Evolutionary conservation across 352 stramenopile genomes (phyloP).

Genomic region (Phytophthora multivora): DNA sequence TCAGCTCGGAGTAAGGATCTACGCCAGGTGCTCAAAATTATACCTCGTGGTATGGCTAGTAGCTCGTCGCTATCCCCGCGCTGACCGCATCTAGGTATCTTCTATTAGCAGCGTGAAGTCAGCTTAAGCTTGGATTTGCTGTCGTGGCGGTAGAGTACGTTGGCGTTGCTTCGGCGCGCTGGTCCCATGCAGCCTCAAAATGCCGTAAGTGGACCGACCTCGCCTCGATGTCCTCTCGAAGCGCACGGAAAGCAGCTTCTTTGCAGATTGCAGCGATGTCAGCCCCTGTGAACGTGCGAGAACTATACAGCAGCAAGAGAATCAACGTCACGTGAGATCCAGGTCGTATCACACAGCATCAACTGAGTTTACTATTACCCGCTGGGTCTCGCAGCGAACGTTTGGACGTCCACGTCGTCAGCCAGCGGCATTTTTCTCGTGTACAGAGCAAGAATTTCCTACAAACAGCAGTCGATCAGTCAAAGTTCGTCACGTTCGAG

Average conservation of each 20-base stretch:
- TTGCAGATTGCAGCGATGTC: constrained; percentile 78
- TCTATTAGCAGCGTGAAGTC: background rate
- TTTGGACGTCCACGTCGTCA: constrained; percentile 53
- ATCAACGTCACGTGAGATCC: constrained; percentile 7
- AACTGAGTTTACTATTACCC: constrained; percentile 34
- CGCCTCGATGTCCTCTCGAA: constrained; percentile 65
- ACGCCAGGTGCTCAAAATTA: constrained; percentile 38
- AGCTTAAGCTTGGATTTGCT: constrained; percentile 14
- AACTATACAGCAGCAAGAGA: constrained; percentile 21
- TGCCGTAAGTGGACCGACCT: constrained; percentile 38
- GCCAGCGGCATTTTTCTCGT: constrained; percentile 73
- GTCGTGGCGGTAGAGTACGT: constrained; percentile 17
- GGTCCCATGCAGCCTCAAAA: constrained; percentile 58
- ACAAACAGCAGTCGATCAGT: constrained; percentile 9
- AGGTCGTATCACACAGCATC: background rate
- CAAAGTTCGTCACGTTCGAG: background rate
- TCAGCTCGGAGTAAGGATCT: constrained; percentile 35
- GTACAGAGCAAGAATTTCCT: constrained; percentile 63
- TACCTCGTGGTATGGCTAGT: constrained; percentile 18
- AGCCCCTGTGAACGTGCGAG: constrained; percentile 55
- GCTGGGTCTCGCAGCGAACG: constrained; percentile 42
- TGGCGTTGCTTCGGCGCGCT: constrained; percentile 25
- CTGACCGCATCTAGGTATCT: constrained; percentile 2
- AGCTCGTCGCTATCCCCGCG: constrained; percentile 26
- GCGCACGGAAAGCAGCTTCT: constrained; percentile 75